A percentile compares a stretch with the other conserved stretches of the same genome.
Conservation (phyloP, 78 protist species). For the Dictyostelium citrinum region DNA sequence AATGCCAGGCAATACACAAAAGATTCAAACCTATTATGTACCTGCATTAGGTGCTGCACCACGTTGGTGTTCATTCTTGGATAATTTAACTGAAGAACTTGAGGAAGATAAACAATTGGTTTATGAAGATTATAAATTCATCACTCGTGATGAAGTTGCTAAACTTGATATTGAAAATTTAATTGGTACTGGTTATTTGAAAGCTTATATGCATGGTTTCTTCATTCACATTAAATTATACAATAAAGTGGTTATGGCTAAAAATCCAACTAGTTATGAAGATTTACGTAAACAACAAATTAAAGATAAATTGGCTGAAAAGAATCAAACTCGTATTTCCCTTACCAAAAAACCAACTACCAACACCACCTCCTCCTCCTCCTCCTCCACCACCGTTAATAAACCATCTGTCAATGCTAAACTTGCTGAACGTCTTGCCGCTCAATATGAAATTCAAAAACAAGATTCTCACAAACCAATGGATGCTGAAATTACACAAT, state of each 20-base stretch:
- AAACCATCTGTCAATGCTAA: constrained; percentile 74
- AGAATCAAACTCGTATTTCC: constrained; percentile 71
- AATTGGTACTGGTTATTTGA: constrained; percentile 83
- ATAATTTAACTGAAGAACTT: constrained; percentile 93
- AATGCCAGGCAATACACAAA: constrained; percentile 86
- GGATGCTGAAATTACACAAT: not conserved
- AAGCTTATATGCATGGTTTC: constrained; percentile 97
- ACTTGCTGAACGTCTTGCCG: constrained; percentile 53
- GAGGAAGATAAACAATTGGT: constrained; percentile 83
- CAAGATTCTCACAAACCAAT: not conserved
- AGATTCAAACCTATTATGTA: constrained; percentile 89
- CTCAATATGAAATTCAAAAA: not conserved
- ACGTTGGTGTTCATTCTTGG: constrained; percentile 97
- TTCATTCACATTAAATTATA: constrained; percentile 88
- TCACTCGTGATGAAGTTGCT: constrained; percentile 93
- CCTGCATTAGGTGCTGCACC: constrained; percentile 98
- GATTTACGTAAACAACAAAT: constrained; percentile 42
- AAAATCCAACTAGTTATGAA: constrained; percentile 84
- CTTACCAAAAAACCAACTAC: not conserved
- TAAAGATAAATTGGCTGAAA: constrained; percentile 54
- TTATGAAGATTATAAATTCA: constrained; percentile 95
- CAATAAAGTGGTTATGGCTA: constrained; percentile 29
- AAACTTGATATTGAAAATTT: constrained; percentile 57
- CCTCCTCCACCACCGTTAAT: not conserved
- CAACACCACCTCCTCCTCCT: not conserved